Conservation (phyloP, 306 rosid genomes). For the Betula pendula region DNA sequence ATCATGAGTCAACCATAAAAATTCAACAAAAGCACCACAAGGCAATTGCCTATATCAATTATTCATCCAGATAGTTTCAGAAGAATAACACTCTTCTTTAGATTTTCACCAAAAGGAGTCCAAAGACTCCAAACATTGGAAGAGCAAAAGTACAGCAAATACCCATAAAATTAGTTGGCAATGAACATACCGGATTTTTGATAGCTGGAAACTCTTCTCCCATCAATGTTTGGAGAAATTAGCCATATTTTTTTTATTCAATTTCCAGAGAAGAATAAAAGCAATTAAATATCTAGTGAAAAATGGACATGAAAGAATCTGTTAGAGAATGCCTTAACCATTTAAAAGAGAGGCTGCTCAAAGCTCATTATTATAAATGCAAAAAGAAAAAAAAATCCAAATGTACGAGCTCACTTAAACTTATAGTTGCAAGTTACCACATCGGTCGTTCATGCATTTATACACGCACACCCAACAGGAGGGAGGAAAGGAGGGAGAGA, state of each 20-base stretch:
- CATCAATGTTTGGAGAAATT: constrained; percentile 59
- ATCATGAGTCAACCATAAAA: background rate
- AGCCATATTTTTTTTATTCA: constrained; percentile 63
- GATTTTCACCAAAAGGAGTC: constrained; percentile 6
- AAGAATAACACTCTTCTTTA: constrained; percentile 1
- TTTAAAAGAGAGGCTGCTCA: too few species aligned
- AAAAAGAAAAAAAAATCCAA: too few species aligned
- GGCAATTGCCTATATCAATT: background rate
- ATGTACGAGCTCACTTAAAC: background rate
- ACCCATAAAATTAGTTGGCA: constrained; percentile 22
- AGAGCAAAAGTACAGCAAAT: constrained; percentile 20
- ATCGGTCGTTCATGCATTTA: background rate
- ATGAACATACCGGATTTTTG: constrained; percentile 68
- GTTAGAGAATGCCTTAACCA: background rate
- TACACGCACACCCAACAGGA: background rate
- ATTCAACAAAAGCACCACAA: too few species aligned
- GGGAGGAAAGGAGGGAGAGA: too few species aligned
- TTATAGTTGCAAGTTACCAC: background rate
- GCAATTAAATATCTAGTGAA: constrained; percentile 75
- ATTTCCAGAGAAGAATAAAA: constrained; percentile 74
- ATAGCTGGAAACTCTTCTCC: constrained; percentile 65
- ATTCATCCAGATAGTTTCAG: background rate
- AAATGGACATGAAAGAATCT: constrained; percentile 21
- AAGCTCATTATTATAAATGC: too few species aligned
- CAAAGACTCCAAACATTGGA: constrained; percentile 1